phyloP scores from a whole-genome alignment of 306 rosid genomes.

The Sophora flavescens region DNA sequence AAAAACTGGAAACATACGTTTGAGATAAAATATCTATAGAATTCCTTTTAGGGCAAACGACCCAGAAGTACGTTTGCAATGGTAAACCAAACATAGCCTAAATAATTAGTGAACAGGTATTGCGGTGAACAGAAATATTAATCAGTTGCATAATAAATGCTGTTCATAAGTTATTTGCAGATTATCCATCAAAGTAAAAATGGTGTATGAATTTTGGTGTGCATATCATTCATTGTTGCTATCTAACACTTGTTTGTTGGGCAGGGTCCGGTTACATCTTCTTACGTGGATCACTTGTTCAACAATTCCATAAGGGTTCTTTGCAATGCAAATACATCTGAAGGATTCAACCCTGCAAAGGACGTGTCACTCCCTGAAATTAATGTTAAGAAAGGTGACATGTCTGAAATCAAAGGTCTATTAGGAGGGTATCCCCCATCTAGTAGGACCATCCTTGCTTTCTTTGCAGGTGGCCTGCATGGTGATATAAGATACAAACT shows the following conservation, averaged over 20 bases:
- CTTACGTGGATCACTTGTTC: constrained; percentile 54
- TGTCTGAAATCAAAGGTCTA: constrained; percentile 37
- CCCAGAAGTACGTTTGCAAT: too few relatives aligned
- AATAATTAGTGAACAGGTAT: too few relatives aligned
- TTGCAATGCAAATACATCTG: constrained; percentile 74
- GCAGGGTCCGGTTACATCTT: constrained; percentile 58
- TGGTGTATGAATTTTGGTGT: too few relatives aligned
- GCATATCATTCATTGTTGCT: not conserved
- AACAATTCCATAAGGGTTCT: constrained; percentile 65
- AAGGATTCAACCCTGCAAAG: constrained; percentile 69
- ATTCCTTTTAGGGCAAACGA: too few relatives aligned
- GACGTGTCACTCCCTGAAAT: constrained; percentile 70
- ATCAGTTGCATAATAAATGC: too few relatives aligned
- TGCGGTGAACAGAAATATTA: too few relatives aligned
- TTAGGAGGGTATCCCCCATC: constrained; percentile 56
- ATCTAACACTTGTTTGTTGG: constrained; percentile 1
- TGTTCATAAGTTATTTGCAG: too few relatives aligned
- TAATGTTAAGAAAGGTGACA: constrained; percentile 39
- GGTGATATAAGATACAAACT: constrained; percentile 64
- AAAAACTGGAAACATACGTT: too few relatives aligned
- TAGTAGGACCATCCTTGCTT: constrained; percentile 60
- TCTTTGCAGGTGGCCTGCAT: constrained; percentile 66
- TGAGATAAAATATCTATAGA: too few relatives aligned
- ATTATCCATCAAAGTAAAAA: too few relatives aligned
- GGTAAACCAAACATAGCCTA: too few relatives aligned